Evolutionary conservation across 1,284 basidiomycete genomes (phyloP), one percentile per base, ranked within the genome.

Genomic region (Ustilago trichophora): DNA sequence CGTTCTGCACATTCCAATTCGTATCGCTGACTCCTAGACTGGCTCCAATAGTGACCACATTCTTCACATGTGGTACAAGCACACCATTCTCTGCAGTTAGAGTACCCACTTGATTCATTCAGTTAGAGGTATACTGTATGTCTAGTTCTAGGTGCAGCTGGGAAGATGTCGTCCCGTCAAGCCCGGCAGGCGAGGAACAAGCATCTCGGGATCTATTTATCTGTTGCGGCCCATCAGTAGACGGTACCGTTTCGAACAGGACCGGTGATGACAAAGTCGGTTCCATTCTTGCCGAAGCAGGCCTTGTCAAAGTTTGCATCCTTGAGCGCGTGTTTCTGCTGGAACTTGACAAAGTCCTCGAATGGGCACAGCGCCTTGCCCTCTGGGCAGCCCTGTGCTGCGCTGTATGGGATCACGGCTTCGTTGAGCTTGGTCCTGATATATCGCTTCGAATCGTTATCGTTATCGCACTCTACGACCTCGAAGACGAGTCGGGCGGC

Each of bases 341-440:
- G 73, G 50, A 69, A 64, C 1, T 82, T 83, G 27, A 93, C 86
- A 78, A 96, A 94, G 4, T 86, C 87, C 36, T 87, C 84, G 6
- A 94, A 83, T 0, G 89, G 84, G 72, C 93, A 97, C 80, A 94
- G 86, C 11, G 93, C 92, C 57, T 93, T 87, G 37, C 85, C 83
- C 72, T 89, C 82, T 10, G 82, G 63, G 70, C 86, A 81, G 0
- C 87, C 87, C 10, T 89, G 87, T 71, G 91, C 93, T 29, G 88
- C 87, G 2, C 88, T 89, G 33, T 95, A 85, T 1, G 27, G 27
- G 13, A 29, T 13, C 7, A 29, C 27, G 13, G 27, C 27, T 7
- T 29, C 27, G 13, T 29, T 29, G 27, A 29, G 27, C 7, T 8
- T 29, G 13, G 13, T 13, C 7, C 27, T 7, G 13, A 57, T 47